phyloP scores from a whole-genome alignment of 495 filamentous ascomycete species.

The Penicillium subrubescens region DNA sequence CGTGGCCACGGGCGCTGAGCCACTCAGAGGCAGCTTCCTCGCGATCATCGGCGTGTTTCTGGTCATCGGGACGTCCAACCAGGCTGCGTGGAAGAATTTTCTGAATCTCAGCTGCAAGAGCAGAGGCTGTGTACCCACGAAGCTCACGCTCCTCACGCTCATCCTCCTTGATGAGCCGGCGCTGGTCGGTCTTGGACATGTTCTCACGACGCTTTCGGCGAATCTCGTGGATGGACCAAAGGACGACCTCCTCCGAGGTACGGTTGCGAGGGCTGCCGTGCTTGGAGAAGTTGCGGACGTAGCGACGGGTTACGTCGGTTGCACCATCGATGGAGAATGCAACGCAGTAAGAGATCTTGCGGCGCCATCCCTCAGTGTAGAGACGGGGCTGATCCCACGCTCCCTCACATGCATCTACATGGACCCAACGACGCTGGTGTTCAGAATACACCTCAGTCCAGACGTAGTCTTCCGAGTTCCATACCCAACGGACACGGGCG shows the following conservation, averaged over 20 bases:
- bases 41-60: slow-evolving; percentile 48
- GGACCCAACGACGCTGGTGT: slow-evolving; percentile 92
- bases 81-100: slow-evolving; percentile 50
- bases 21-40: slow-evolving; percentile 67
- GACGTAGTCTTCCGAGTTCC: slow-evolving; percentile 96
- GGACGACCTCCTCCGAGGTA: slow-evolving; percentile 83
- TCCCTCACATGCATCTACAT: slow-evolving; percentile 93
- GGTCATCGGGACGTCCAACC: slow-evolving; percentile 38
- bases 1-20: slow-evolving; percentile 58
- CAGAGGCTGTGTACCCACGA: slow-evolving; percentile 68
- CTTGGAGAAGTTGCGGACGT: slow-evolving; percentile 79
- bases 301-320: slow-evolving; percentile 92
- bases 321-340: slow-evolving; percentile 96
- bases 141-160: slow-evolving; percentile 84
- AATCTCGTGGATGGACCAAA: slow-evolving; percentile 90
- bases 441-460: slow-evolving; percentile 99
- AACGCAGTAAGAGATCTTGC: slow-evolving; percentile 94
- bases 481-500: slow-evolving; percentile 92
- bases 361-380: slow-evolving; percentile 92
- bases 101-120: slow-evolving; percentile 65
- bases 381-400: slow-evolving; percentile 92
- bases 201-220: slow-evolving; percentile 76
- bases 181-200: slow-evolving; percentile 76
- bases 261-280: slow-evolving; percentile 71
- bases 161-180: slow-evolving; percentile 86